Evolutionary conservation across 805 yeast species (phyloP), one percentile per base, ranked within the genome.

Genomic region (Candida stauntonica): DNA sequence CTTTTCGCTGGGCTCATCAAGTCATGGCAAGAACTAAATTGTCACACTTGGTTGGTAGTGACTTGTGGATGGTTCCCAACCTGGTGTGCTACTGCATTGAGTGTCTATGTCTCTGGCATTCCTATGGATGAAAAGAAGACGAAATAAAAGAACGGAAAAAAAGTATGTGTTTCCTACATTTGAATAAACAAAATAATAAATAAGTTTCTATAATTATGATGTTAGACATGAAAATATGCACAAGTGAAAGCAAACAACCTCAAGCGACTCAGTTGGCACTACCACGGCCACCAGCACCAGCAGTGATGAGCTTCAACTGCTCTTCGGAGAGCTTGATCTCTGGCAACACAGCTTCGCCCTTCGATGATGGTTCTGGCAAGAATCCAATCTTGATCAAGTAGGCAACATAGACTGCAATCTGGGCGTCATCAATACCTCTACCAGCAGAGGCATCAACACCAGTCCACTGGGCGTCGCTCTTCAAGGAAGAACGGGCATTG

Each of bases 11-110:
- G 78, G 0, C 63, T 88, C 13, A 57, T 80, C 9, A 66, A 73
- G 19, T 77, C 86, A 3, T 86, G 89, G 82, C 54, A 66, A 18
- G 75, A 79, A 27, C 62, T 85, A 40, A 83, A 82, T 39, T 80
- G 84, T 42, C 87, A 95, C 91, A 84, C 95, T 0, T 87, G 95
- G 89, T 71, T 76, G 40, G 73, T 85, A 17, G 56, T 88, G 2
- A 67, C 78, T 29, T 63, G 81, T 29, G 85, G 87, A 0, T 88
- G 96, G 95, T 58, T 80, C 27, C 95, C 97, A 3, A 71, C 79
- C 5, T 91, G 98, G 98, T 31, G 7, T 7, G 24, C 24, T 21
- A 8, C 9, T 11, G 24, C 24, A 8, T 11, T 21, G 11, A 21
- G 24, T 21, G 24, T 21, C 9, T 21, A 21, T 11, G 11, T 21